A percentile compares a stretch with the other conserved stretches of the same genome.
Evolutionary conservation across 257 asterid genomes (phyloP).

Genomic region (Plantago elongata): DNA sequence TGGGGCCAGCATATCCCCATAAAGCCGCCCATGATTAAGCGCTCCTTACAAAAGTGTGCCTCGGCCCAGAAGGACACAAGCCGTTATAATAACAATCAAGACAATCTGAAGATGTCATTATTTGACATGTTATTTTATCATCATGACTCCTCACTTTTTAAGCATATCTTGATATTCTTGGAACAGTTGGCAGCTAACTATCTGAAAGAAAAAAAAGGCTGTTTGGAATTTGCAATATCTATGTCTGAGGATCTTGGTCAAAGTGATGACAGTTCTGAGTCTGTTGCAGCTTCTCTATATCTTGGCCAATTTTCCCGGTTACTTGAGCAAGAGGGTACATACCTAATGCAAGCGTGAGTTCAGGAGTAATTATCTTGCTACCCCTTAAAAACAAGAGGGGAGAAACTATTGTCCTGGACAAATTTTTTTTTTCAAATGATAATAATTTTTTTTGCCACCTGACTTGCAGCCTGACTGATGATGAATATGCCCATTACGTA

Average conservation of each 20-base stretch:
- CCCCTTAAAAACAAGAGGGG: slow-evolving; percentile 12
- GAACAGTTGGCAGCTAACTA: slow-evolving; percentile 85
- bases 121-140: slow-evolving; percentile 4
- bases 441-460: neutral
- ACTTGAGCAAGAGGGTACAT: slow-evolving; percentile 65
- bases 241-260: slow-evolving; percentile 60
- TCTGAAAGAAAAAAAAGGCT: slow-evolving; percentile 67
- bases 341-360: slow-evolving; percentile 75
- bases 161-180: slow-evolving; percentile 18
- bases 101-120: neutral
- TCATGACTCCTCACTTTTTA: slow-evolving; percentile 15
- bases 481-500: slow-evolving; percentile 55
- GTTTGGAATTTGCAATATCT: slow-evolving; percentile 69
- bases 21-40: too few species aligned
- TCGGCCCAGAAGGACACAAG: neutral
- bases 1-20: too few species aligned
- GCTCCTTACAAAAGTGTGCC: too few species aligned
- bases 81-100: neutral
- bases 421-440: neutral
- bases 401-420: slow-evolving; percentile 16
- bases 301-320: slow-evolving; percentile 89
- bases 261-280: slow-evolving; percentile 60
- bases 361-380: slow-evolving; percentile 20
- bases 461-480: slow-evolving; percentile 72
- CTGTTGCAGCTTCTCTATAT: slow-evolving; percentile 70